Evolutionary conservation across 2,329 filamentous ascomycete genomes (phyloP).

Genomic region (Ramularia endophylla): DNA sequence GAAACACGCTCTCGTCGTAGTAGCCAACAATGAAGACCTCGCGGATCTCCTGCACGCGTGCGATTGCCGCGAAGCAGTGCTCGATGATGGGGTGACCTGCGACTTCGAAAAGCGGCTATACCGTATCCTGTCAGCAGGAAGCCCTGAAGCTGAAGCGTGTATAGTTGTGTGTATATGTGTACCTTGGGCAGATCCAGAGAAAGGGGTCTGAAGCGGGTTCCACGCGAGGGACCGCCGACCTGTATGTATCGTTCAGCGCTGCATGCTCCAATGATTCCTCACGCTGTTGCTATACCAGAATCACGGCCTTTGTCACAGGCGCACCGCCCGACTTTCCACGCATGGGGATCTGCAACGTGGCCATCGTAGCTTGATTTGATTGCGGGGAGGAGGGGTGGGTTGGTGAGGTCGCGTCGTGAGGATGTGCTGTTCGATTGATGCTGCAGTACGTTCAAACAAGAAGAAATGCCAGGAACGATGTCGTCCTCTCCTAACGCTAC

Average conservation of each 20-base stretch:
- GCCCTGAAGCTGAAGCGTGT: background rate
- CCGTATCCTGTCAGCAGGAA: slow-evolving; percentile 1
- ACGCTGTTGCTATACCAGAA: slow-evolving; percentile 59
- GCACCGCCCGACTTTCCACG: slow-evolving; percentile 30
- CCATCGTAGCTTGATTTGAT: slow-evolving; percentile 12
- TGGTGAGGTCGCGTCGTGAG: too few relatives aligned
- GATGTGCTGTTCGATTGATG: too few relatives aligned
- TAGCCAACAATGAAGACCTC: slow-evolving; percentile 98
- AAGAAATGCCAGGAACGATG: too few relatives aligned
- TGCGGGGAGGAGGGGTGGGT: too few relatives aligned
- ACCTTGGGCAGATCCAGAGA: slow-evolving; percentile 96
- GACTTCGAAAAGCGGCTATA: slow-evolving; percentile 90
- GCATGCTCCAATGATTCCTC: background rate
- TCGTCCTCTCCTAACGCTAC: too few relatives aligned
- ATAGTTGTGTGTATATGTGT: slow-evolving; percentile 24
- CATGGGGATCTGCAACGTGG: slow-evolving; percentile 27
- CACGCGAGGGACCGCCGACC: slow-evolving; percentile 93
- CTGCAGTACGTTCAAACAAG: too few relatives aligned
- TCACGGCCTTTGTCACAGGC: slow-evolving; percentile 83
- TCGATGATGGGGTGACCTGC: slow-evolving; percentile 98
- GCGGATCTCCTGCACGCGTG: slow-evolving; percentile 84
- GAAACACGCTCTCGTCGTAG: slow-evolving; percentile 96
- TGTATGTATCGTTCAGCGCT: background rate
- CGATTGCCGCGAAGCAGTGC: slow-evolving; percentile 89
- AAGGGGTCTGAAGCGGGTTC: slow-evolving; percentile 89